Evolutionary conservation across 75 land plant species (phyloP).

Genomic region (Cryptomeria japonica): DNA sequence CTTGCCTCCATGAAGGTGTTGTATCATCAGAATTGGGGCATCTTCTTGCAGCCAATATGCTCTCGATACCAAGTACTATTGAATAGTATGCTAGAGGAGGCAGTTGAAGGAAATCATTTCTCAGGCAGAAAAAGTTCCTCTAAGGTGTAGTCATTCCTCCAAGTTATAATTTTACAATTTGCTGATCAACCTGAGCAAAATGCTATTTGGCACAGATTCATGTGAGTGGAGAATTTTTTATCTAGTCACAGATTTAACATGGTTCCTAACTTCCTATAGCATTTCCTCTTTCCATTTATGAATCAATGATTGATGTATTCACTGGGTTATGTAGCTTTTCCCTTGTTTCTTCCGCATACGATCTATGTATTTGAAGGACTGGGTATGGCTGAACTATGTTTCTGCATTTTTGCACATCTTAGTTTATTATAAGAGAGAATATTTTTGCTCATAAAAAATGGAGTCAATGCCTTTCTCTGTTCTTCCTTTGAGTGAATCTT

Average conservation of each 20-base stretch:
- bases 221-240: no score
- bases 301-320: background rate
- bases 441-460: background rate
- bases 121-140: background rate
- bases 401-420: background rate
- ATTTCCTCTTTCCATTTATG: background rate
- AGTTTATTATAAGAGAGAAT: background rate
- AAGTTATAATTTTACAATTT: background rate
- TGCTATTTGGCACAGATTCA: background rate
- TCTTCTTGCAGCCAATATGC: background rate
- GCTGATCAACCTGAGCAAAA: background rate
- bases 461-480: background rate
- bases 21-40: background rate
- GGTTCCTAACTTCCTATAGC: background rate
- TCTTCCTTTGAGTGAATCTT: background rate
- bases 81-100: background rate
- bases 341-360: background rate
- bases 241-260: no score
- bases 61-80: background rate
- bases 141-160: background rate
- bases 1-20: background rate
- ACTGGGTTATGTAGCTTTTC: background rate
- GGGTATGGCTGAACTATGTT: background rate
- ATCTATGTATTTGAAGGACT: background rate
- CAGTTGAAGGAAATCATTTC: background rate